These are phyloP conservation scores for Colletotrichum horii DNA, from an alignment of 2,329 filamentous ascomycete species.

Conservation along the genomic window DNA sequence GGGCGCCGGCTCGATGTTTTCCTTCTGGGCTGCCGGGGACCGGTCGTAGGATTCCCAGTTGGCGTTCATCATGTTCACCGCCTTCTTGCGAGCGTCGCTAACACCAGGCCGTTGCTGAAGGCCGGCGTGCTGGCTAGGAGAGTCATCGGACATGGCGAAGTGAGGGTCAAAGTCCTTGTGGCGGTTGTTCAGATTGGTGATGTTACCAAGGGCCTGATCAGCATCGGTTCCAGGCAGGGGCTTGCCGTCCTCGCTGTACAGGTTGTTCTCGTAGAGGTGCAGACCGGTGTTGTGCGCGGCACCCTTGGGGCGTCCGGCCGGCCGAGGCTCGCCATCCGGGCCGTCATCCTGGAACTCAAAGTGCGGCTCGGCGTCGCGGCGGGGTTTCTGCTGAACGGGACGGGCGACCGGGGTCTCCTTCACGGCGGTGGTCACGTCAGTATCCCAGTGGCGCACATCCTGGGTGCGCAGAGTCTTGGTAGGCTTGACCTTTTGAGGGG, in stretches of 20 bases:
- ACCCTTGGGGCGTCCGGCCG: slow-evolving; percentile 53
- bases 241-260: slow-evolving; percentile 66
- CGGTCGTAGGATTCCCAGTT: slow-evolving; percentile 63
- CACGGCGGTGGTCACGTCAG: slow-evolving; percentile 62
- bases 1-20: slow-evolving; percentile 43
- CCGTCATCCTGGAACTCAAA: slow-evolving; percentile 85
- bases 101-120: slow-evolving; percentile 46
- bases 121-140: slow-evolving; percentile 52
- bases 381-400: slow-evolving; percentile 67
- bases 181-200: slow-evolving; percentile 76
- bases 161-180: slow-evolving; percentile 79
- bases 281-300: slow-evolving; percentile 70
- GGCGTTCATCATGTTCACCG: slow-evolving; percentile 74
- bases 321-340: slow-evolving; percentile 54
- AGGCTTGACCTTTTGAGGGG: slow-evolving; percentile 74
- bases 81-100: slow-evolving; percentile 68
- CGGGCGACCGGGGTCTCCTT: slow-evolving; percentile 60
- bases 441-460: slow-evolving; percentile 80
- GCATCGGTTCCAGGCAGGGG: slow-evolving; percentile 37
- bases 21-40: slow-evolving; percentile 58
- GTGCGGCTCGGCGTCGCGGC: slow-evolving; percentile 81
- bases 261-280: slow-evolving; percentile 77
- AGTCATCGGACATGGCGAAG: slow-evolving; percentile 76
- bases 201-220: slow-evolving; percentile 60
- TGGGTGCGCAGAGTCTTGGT: slow-evolving; percentile 66